Evolutionary conservation across 768 basidiomycete species (phyloP), one percentile per base, ranked within the genome.

Genomic region (Tephrocybe sp.): DNA sequence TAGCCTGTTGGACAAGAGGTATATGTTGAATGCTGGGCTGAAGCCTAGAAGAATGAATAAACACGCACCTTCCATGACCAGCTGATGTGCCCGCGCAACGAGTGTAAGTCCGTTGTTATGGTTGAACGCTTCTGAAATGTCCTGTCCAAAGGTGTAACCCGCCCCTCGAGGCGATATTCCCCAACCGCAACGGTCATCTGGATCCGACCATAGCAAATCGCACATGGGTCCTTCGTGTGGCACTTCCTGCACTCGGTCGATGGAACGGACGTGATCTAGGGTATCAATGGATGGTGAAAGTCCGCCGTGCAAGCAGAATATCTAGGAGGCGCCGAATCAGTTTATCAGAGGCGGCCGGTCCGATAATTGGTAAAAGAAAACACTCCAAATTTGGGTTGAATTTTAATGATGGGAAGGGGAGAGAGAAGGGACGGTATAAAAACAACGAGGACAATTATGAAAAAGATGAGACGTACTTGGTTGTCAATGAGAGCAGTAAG

Each of bases 221-320:
- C 97, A 99, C 97, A 99, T 99, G 16, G 97, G 97, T 3, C 97
- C 97, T 74, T 99, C 97, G 70, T 99, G 97, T 4, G 97, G 97
- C 2, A 99, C 97, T 66, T 99, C 97, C 71, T 99, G 97, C 60
- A 98, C 93, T 49, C 97, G 89, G 76, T 99, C 97, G 65, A 99
- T 98, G 43, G 92, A 87, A 56, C 97, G 92, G 57, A 99, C 96
- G 65, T 99, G 97, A 78, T 99, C 97, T 59, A 99, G 88, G 58
- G 97, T 98, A 75, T 99, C 96, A 71, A 98, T 98, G 54, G 97
- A 98, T 16, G 97, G 97, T 47, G 95, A 98, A 34, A 98, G 85
- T 48, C 96, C 95, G 39, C 96, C 96, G 66, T 98, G 95, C 49
- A 98, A 80, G 70, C 96, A 98, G 80, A 98, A 98, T 82, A 98